phyloP scores from a whole-genome alignment of 2,329 filamentous ascomycete species.

The Proliferodiscus dingleyae region DNA sequence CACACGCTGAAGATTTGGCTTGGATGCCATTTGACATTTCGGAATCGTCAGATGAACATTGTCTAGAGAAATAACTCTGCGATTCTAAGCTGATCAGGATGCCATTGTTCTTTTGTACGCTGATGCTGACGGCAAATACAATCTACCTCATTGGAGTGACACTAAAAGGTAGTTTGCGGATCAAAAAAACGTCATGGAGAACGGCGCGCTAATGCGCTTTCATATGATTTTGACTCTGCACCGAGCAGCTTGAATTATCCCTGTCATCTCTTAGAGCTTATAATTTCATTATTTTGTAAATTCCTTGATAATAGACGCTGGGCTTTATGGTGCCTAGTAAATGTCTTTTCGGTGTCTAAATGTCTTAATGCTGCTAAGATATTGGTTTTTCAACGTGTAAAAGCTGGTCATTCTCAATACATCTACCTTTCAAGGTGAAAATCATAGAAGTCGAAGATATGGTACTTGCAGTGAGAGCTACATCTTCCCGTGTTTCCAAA shows the following conservation, averaged over 20 bases:
- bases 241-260: not conserved
- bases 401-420: too few species aligned
- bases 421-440: not conserved
- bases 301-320: too few species aligned
- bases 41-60: slow-evolving; percentile 22
- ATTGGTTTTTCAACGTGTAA: too few species aligned
- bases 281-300: too few species aligned
- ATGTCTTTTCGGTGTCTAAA: too few species aligned
- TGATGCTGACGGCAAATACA: not conserved
- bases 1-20: slow-evolving; percentile 46
- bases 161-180: too few species aligned
- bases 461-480: slow-evolving; percentile 28
- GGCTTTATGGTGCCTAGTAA: too few species aligned
- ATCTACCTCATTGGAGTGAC: too few species aligned
- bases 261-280: too few species aligned
- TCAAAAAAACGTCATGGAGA: slow-evolving; percentile 4
- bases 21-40: slow-evolving; percentile 47
- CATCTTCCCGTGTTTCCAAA: not conserved
- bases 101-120: not conserved
- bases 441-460: slow-evolving; percentile 15
- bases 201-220: not conserved
- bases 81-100: too few species aligned
- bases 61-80: slow-evolving; percentile 2
- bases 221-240: not conserved
- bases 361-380: too few species aligned